Percentiles rank a stretch among this genome's conserved stretches.
Conservation (phyloP, 1,284 basidiomycete genomes). For the Ceratobasidium theobromae region DNA sequence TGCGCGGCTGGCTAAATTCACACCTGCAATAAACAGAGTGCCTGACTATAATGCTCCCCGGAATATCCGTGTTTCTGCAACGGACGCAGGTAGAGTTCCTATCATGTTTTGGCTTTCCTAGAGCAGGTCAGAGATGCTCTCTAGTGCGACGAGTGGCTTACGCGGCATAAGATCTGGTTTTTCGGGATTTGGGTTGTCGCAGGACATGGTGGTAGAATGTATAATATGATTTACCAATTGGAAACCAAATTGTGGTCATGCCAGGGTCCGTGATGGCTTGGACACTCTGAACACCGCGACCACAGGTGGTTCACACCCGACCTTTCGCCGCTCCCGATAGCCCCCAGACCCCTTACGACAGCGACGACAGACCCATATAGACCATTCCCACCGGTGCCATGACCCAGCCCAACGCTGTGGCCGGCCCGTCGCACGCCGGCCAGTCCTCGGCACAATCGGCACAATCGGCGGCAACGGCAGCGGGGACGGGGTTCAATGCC, state of each 20-base stretch:
- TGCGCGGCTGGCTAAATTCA: conserved; percentile 38
- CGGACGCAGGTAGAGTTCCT: conserved; percentile 65
- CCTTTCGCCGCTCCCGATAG: not conserved
- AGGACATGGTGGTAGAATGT: conserved; percentile 34
- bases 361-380: not conserved
- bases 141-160: conserved; percentile 13
- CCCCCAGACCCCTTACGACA: not conserved
- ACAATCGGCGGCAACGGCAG: not conserved
- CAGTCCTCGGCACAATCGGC: not conserved
- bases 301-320: conserved; percentile 13
- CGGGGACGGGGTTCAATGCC: not conserved
- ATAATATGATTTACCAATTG: conserved; percentile 16
- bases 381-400: not conserved
- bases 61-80: conserved; percentile 57
- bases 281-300: conserved; percentile 14
- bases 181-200: conserved; percentile 34
- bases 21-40: conserved; percentile 84
- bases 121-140: not conserved
- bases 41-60: conserved; percentile 68
- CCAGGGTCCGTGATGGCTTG: not conserved
- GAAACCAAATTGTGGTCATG: conserved; percentile 13
- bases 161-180: conserved; percentile 36
- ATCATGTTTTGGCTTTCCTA: conserved; percentile 65
- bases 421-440: conserved; percentile 21
- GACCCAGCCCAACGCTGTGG: conserved; percentile 20